Conservation (phyloP, 805 yeast genomes). For the Hermanozyma aechmeae region DNA sequence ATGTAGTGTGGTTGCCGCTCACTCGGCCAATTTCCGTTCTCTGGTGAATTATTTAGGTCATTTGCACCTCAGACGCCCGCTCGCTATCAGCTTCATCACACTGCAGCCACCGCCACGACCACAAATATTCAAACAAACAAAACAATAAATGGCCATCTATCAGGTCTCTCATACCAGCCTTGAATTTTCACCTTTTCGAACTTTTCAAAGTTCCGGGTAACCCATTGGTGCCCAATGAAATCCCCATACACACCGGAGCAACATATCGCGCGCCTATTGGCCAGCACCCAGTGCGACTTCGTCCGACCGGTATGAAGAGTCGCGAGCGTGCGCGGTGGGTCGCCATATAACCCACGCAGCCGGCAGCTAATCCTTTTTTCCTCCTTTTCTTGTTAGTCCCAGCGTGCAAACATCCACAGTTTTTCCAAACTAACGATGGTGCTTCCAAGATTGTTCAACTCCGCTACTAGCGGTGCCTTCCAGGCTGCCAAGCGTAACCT, state of each 20-base stretch:
- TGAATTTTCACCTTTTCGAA: too few species aligned
- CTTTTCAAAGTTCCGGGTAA: too few species aligned
- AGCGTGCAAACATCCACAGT: constrained; percentile 14
- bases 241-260: constrained; percentile 12
- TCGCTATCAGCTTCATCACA: too few species aligned
- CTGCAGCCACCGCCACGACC: too few species aligned
- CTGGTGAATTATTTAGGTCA: too few species aligned
- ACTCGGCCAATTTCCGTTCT: too few species aligned
- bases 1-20: too few species aligned
- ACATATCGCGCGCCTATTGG: constrained; percentile 16
- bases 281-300: constrained; percentile 6
- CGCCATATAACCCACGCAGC: constrained; percentile 9
- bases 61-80: too few species aligned
- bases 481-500: constrained; percentile 80
- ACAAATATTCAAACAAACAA: too few species aligned
- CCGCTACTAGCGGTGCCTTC: constrained; percentile 74
- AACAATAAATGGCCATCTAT: too few species aligned
- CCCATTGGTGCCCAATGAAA: constrained; percentile 17
- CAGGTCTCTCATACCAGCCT: too few species aligned
- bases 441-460: constrained; percentile 44
- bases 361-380: constrained; percentile 4
- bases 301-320: constrained; percentile 13
- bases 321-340: constrained; percentile 10
- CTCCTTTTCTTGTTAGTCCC: constrained; percentile 8
- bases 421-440: constrained; percentile 33